phyloP scores from a whole-genome alignment of 1,284 basidiomycete species.

The Microbotryum scabiosae region DNA sequence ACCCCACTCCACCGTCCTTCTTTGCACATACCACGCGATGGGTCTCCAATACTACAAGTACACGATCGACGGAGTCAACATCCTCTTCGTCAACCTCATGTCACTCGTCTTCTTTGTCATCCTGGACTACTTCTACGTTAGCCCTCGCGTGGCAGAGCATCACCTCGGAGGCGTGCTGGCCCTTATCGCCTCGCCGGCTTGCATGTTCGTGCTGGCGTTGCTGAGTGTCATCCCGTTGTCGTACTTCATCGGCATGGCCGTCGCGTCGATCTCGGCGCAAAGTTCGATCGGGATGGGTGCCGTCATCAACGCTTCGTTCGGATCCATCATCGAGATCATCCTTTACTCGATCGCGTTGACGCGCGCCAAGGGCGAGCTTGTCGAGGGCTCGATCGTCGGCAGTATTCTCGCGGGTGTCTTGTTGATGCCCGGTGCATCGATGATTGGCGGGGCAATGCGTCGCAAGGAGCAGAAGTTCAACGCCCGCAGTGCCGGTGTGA shows the following conservation, averaged over 20 bases:
- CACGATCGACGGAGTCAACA: constrained; percentile 96
- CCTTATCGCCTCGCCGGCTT: constrained; percentile 61
- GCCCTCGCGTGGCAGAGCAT: constrained; percentile 59
- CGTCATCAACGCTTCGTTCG: constrained; percentile 98
- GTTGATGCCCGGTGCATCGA: constrained; percentile 92
- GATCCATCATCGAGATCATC: constrained; percentile 94
- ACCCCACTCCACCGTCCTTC: constrained; percentile 59
- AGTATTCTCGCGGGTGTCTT: constrained; percentile 89
- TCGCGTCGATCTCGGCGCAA: constrained; percentile 95
- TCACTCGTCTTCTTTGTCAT: constrained; percentile 93
- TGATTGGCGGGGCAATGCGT: constrained; percentile 86
- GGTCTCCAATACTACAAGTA: constrained; percentile 98
- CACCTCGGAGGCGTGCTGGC: constrained; percentile 56
- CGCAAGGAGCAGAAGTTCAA: constrained; percentile 98
- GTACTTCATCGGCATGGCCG: constrained; percentile 99
- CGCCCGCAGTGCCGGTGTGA: constrained; percentile 94
- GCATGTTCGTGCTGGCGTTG: constrained; percentile 79
- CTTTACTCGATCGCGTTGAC: constrained; percentile 84
- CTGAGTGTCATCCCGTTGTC: constrained; percentile 92
- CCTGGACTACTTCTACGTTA: constrained; percentile 78
- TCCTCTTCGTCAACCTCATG: constrained; percentile 92
- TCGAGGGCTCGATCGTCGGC: constrained; percentile 95
- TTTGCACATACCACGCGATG: constrained; percentile 89
- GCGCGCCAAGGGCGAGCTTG: constrained; percentile 81
- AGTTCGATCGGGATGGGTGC: constrained; percentile 99